Percentiles rank a stretch among this genome's conserved stretches.
Conservation (phyloP, 2,329 filamentous ascomycete species). For the Endothia cerciana region DNA sequence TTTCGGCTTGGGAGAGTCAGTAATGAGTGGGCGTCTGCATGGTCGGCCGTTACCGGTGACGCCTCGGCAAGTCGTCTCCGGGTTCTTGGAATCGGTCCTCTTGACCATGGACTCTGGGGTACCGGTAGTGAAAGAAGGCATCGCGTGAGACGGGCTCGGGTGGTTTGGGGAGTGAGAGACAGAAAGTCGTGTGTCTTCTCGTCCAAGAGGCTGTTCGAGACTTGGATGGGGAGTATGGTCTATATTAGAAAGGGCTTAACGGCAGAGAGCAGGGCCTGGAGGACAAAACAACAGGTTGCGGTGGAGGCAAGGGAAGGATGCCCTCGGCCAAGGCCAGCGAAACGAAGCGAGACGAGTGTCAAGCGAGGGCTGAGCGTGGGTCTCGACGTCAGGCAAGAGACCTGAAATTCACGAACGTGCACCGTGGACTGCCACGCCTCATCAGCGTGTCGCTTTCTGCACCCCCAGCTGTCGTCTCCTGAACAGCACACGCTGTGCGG, state of each 20-base stretch:
- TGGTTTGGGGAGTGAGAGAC: conserved; percentile 5
- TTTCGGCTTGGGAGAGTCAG: conserved; percentile 45
- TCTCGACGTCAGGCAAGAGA: conserved; percentile 25
- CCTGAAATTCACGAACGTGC: background rate
- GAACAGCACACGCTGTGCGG: conserved; percentile 11
- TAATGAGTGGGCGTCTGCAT: conserved; percentile 72
- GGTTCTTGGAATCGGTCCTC: conserved; percentile 83
- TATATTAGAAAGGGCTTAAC: background rate
- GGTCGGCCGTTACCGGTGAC: conserved; percentile 81
- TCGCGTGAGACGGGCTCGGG: conserved; percentile 39
- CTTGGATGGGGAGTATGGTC: background rate
- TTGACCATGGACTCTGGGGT: conserved; percentile 82
- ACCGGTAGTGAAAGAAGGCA: conserved; percentile 69
- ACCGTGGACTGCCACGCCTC: conserved; percentile 9
- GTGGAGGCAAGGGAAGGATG: conserved; percentile 8
- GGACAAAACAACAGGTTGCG: conserved; percentile 7
- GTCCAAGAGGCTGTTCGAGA: background rate
- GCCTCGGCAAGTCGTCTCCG: conserved; percentile 83
- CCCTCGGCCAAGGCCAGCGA: conserved; percentile 22
- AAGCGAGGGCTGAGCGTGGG: conserved; percentile 19
- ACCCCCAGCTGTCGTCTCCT: conserved; percentile 7
- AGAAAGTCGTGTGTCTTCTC: conserved; percentile 16
- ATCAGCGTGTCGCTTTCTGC: conserved; percentile 14
- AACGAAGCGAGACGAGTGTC: conserved; percentile 18
- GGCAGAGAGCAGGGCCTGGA: background rate